These are phyloP conservation scores for Fomitopsis palustris DNA, from an alignment of 1,284 basidiomycete species.

Conservation along the genomic window DNA sequence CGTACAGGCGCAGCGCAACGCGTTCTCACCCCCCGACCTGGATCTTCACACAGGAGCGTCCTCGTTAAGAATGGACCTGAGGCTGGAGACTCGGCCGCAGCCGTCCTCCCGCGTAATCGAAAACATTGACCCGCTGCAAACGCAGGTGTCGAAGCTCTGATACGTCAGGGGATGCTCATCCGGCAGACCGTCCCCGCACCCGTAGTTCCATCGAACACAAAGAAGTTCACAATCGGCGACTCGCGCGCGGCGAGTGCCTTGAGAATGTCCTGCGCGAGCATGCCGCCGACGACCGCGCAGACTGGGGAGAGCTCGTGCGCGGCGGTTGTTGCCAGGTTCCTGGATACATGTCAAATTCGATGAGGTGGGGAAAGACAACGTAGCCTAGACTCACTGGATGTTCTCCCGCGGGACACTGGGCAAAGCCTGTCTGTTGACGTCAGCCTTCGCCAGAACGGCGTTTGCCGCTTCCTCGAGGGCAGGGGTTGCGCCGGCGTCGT, in stretches of 20 bases:
- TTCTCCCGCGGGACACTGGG: constrained; percentile 50
- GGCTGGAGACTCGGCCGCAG: neutral
- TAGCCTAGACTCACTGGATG: constrained; percentile 47
- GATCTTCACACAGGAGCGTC: neutral
- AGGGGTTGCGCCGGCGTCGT: constrained; percentile 40
- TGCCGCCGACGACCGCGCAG: constrained; percentile 90
- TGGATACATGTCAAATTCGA: constrained; percentile 23
- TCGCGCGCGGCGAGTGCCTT: constrained; percentile 90
- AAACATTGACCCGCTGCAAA: neutral
- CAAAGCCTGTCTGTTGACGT: constrained; percentile 69
- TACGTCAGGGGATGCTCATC: constrained; percentile 36
- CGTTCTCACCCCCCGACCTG: neutral
- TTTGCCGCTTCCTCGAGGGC: constrained; percentile 64
- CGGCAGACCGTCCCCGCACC: constrained; percentile 68
- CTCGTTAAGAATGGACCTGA: neutral
- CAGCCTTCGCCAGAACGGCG: constrained; percentile 54
- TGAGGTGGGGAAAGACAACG: neutral
- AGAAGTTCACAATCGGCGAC: constrained; percentile 89
- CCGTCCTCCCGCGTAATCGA: neutral
- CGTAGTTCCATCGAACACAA: constrained; percentile 83
- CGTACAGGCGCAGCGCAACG: neutral
- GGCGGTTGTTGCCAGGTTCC: constrained; percentile 66
- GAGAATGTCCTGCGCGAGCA: constrained; percentile 92
- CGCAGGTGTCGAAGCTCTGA: neutral
- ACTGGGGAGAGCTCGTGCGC: constrained; percentile 86